Conservation (phyloP, 805 yeast genomes). For the Wickerhamomyces xylosicus region DNA sequence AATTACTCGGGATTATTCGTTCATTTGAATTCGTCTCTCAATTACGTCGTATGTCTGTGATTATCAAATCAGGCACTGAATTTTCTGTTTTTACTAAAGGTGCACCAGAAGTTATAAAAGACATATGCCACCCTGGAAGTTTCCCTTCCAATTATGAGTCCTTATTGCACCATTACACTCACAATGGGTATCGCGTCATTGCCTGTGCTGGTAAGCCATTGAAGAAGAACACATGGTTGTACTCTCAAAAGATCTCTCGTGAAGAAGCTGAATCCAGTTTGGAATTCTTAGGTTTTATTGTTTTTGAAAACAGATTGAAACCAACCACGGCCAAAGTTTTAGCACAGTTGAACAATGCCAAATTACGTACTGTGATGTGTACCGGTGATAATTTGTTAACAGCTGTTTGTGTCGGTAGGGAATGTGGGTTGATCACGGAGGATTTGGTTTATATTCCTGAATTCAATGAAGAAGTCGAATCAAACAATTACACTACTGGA, state of each 20-base stretch:
- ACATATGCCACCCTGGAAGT: conserved; percentile 60
- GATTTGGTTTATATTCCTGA: conserved; percentile 53
- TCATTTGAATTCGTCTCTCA: conserved; percentile 77
- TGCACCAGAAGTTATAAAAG: conserved; percentile 89
- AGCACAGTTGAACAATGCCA: conserved; percentile 49
- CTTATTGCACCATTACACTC: conserved; percentile 75
- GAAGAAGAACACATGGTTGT: conserved; percentile 35
- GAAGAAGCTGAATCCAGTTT: conserved; percentile 60
- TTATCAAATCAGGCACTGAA: conserved; percentile 39
- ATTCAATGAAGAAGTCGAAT: conserved; percentile 25
- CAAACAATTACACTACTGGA: neutral
- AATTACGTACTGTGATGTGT: conserved; percentile 84
- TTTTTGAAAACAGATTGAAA: conserved; percentile 88
- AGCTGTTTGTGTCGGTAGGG: conserved; percentile 86
- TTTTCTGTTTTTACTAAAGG: conserved; percentile 73
- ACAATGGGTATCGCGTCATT: conserved; percentile 88
- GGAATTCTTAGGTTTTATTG: conserved; percentile 75
- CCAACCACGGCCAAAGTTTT: conserved; percentile 54
- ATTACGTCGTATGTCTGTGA: conserved; percentile 83
- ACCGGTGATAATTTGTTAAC: conserved; percentile 96
- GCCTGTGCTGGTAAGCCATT: conserved; percentile 72
- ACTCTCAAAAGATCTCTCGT: conserved; percentile 42
- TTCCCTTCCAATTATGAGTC: conserved; percentile 71
- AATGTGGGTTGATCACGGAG: conserved; percentile 55
- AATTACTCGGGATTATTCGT: conserved; percentile 36